phyloP scores from a whole-genome alignment of 202 grass and related monocot species.

The Zizania palustris region DNA sequence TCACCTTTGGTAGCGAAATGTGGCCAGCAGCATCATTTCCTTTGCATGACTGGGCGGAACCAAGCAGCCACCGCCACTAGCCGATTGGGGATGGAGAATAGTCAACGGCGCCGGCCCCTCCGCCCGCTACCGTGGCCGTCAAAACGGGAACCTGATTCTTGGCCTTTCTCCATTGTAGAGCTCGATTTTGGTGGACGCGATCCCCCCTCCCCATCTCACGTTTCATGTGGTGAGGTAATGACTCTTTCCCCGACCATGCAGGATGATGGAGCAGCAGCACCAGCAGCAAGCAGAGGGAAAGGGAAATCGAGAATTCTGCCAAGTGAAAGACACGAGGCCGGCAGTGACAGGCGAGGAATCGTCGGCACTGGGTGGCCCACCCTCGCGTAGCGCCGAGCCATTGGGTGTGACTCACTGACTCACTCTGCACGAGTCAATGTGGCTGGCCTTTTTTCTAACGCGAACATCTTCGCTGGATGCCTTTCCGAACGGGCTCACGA shows the following conservation, averaged over 20 bases:
- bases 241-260: not conserved
- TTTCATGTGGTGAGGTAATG: too few species aligned
- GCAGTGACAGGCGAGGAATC: not conserved
- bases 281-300: not conserved
- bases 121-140: conserved; percentile 30
- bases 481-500: conserved; percentile 14
- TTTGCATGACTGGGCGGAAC: not conserved
- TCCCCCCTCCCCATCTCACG: conserved; percentile 17
- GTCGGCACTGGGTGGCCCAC: conserved; percentile 32
- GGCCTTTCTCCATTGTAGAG: not conserved
- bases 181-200: conserved; percentile 16
- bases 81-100: not conserved
- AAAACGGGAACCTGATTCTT: conserved; percentile 40
- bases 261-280: not conserved
- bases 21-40: conserved; percentile 56
- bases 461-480: conserved; percentile 36
- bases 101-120: conserved; percentile 17
- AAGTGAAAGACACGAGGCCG: not conserved
- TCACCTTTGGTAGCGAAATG: conserved; percentile 6
- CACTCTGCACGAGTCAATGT: conserved; percentile 30
- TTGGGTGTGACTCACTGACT: not conserved
- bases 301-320: not conserved
- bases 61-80: not conserved
- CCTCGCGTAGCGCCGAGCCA: not conserved
- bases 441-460: not conserved